Evolutionary conservation across 73 alveolate species (phyloP).

Genomic region (Blepharisma japonicum): DNA sequence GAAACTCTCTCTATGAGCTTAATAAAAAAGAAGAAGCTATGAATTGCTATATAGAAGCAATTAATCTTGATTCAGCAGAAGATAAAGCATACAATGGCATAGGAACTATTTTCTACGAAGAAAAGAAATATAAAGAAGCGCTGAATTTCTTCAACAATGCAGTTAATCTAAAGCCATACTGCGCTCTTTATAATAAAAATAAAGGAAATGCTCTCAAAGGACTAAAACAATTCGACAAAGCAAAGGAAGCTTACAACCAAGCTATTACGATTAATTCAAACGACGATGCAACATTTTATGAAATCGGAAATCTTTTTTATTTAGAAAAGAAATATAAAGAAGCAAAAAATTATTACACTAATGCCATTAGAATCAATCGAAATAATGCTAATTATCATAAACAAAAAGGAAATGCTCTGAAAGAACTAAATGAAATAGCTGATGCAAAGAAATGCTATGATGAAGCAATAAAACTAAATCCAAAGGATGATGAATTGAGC

Average conservation of each 20-base stretch:
- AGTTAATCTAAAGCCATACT: neutral
- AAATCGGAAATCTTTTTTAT: neutral
- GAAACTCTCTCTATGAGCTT: constrained; percentile 26
- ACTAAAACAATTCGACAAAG: neutral
- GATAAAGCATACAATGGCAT: too few relatives aligned
- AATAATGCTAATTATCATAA: too few relatives aligned
- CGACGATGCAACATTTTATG: neutral
- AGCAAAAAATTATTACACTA: neutral
- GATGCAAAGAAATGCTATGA: neutral
- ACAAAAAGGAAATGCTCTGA: too few relatives aligned
- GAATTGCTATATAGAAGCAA: constrained; percentile 25
- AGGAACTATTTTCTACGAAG: too few relatives aligned
- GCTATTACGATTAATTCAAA: too few relatives aligned
- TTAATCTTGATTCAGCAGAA: too few relatives aligned
- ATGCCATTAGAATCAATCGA: neutral
- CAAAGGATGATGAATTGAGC: too few relatives aligned
- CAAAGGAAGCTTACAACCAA: neutral
- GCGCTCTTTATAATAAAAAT: neutral
- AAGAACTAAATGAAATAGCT: too few relatives aligned
- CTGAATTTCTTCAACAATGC: neutral
- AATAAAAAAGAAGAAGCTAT: constrained; percentile 42
- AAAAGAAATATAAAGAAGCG: neutral
- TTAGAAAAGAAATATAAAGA: neutral
- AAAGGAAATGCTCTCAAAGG: neutral
- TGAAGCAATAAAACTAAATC: neutral